phyloP scores from a whole-genome alignment of 2,329 filamentous ascomycete species.

The Talaromyces atroroseus region DNA sequence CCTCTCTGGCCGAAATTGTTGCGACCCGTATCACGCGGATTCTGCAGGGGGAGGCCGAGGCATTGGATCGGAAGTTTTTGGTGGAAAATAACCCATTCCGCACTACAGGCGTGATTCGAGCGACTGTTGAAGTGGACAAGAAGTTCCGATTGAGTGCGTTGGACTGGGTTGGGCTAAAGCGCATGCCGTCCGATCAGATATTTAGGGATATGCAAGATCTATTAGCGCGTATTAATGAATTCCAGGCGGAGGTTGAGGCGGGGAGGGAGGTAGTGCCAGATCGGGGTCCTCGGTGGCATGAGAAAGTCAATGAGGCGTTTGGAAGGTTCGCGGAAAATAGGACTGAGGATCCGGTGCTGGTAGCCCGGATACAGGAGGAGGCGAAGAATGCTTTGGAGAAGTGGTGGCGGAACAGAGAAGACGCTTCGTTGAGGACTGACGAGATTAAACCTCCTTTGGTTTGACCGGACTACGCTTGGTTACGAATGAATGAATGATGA shows the following conservation, averaged over 20 bases:
- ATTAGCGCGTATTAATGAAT: slow-evolving; percentile 15
- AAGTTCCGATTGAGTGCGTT: slow-evolving; percentile 18
- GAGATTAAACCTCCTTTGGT: not conserved
- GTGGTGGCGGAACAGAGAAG: slow-evolving; percentile 6
- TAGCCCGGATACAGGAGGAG: slow-evolving; percentile 2
- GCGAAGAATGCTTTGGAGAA: not conserved
- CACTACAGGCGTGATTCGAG: slow-evolving; percentile 18
- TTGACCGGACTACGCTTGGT: not conserved
- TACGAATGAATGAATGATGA: too few species aligned
- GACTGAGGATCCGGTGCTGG: slow-evolving; percentile 6
- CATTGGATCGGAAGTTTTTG: slow-evolving; percentile 1
- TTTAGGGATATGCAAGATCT: slow-evolving; percentile 21
- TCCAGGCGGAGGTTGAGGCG: slow-evolving; percentile 14
- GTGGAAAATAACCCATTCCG: slow-evolving; percentile 15
- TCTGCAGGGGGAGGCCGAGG: slow-evolving; percentile 19
- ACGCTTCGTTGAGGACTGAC: not conserved
- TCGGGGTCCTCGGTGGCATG: not conserved
- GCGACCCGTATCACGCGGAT: slow-evolving; percentile 23
- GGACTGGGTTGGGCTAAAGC: slow-evolving; percentile 20
- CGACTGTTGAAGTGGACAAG: slow-evolving; percentile 17
- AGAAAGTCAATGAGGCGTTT: not conserved
- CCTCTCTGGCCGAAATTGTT: slow-evolving; percentile 25
- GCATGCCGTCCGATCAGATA: slow-evolving; percentile 18
- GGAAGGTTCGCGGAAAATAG: not conserved
- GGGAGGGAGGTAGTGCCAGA: not conserved